Percentiles rank a stretch among this genome's conserved stretches.
phyloP scores from a whole-genome alignment of 148 eudicot species.

The Diospyros kaki region DNA sequence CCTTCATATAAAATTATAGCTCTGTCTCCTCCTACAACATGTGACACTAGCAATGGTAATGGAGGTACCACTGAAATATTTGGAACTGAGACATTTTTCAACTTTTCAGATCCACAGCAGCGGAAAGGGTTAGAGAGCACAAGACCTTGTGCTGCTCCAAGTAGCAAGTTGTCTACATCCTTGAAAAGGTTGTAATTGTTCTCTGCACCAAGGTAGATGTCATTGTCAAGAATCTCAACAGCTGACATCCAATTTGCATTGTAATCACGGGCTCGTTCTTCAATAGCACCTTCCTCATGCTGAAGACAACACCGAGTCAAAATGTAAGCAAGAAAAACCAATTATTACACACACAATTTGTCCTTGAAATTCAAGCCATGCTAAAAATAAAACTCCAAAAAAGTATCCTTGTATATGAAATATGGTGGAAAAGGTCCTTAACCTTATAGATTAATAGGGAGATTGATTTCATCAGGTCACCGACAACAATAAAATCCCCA shows the following conservation, averaged over 20 bases:
- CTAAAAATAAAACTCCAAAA: background rate
- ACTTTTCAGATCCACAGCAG: too few species aligned
- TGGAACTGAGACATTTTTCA: too few species aligned
- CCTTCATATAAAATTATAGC: too few species aligned
- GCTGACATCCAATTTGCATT: slow-evolving; percentile 99
- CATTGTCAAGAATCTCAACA: slow-evolving; percentile 90
- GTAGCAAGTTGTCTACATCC: too few species aligned
- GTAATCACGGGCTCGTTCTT: slow-evolving; percentile 98
- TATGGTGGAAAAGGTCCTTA: background rate
- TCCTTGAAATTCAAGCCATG: background rate
- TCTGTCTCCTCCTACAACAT: too few species aligned
- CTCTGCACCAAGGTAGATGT: slow-evolving; percentile 81
- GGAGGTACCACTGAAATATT: too few species aligned
- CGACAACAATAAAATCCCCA: slow-evolving; percentile 95
- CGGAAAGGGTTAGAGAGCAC: too few species aligned
- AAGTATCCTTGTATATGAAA: background rate
- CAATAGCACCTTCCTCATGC: slow-evolving; percentile 99
- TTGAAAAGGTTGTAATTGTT: slow-evolving; percentile 89
- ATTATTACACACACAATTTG: background rate
- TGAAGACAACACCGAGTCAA: slow-evolving; percentile 22
- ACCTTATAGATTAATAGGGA: slow-evolving; percentile 93
- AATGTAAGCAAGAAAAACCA: background rate
- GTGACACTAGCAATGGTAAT: too few species aligned
- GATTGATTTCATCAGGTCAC: slow-evolving; percentile 95
- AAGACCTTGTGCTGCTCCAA: too few species aligned